These are phyloP conservation scores for Elsinoe ampelina DNA, from an alignment of 2,329 filamentous ascomycete genomes.

Conservation along the genomic window DNA sequence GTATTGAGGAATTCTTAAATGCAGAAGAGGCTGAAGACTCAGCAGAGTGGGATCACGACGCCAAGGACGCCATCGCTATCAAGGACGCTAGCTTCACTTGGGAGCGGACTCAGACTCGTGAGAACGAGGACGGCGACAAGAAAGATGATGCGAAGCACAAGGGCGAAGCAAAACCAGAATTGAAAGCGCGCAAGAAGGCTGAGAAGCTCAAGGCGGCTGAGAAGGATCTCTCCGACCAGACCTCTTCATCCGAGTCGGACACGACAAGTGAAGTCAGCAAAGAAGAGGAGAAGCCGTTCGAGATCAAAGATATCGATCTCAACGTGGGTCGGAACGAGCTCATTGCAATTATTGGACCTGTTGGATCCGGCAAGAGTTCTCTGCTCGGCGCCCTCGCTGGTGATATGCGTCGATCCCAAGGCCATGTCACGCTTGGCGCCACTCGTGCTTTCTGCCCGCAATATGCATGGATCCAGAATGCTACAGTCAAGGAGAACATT, in stretches of 20 bases:
- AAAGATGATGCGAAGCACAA: slow-evolving; percentile 30
- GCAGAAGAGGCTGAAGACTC: slow-evolving; percentile 78
- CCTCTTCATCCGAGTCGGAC: not conserved
- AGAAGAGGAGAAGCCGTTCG: slow-evolving; percentile 57
- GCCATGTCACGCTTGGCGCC: slow-evolving; percentile 65
- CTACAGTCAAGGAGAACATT: slow-evolving; percentile 80
- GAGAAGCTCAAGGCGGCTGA: slow-evolving; percentile 27
- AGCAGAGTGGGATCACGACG: slow-evolving; percentile 46
- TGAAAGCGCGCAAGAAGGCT: slow-evolving; percentile 34
- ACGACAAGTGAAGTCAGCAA: slow-evolving; percentile 45
- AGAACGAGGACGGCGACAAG: slow-evolving; percentile 31
- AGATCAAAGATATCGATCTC: slow-evolving; percentile 59
- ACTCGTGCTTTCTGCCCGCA: slow-evolving; percentile 87
- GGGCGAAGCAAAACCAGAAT: slow-evolving; percentile 37
- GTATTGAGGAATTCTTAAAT: slow-evolving; percentile 79
- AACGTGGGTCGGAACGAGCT: slow-evolving; percentile 65
- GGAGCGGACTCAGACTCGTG: slow-evolving; percentile 57
- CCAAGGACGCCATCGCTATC: slow-evolving; percentile 55
- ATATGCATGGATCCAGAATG: slow-evolving; percentile 96
- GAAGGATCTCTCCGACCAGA: slow-evolving; percentile 18
- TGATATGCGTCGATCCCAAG: slow-evolving; percentile 79
- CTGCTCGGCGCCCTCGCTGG: slow-evolving; percentile 81
- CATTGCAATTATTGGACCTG: slow-evolving; percentile 76
- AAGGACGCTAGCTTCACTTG: slow-evolving; percentile 73
- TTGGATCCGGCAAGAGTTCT: slow-evolving; percentile 84